A percentile compares a stretch with the other conserved stretches of the same genome.
These are phyloP conservation scores for Pseudopyricularia javanii DNA, from an alignment of 2,329 filamentous ascomycete species.

Conservation along the genomic window DNA sequence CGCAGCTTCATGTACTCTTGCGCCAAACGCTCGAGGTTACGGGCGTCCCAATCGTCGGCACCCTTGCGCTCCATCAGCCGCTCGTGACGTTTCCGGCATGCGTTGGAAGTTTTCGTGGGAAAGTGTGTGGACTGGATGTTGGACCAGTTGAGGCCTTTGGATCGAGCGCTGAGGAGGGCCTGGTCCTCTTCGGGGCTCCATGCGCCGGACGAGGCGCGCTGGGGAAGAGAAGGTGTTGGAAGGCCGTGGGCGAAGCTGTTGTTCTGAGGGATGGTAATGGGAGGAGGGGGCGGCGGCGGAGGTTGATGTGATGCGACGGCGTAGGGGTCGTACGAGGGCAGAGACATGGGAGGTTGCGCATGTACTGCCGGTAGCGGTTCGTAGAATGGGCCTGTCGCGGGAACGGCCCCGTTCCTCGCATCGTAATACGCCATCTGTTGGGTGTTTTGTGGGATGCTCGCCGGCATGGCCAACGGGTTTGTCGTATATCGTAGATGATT, in stretches of 20 bases:
- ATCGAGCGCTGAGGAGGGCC: conserved; percentile 57
- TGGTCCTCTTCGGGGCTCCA: conserved; percentile 70
- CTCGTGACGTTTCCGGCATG: conserved; percentile 82
- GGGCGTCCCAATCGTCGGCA: conserved; percentile 66
- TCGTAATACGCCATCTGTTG: conserved; percentile 20
- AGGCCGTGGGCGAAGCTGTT: conserved; percentile 25
- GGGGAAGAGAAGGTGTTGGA: conserved; percentile 18
- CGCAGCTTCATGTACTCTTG: conserved; percentile 69
- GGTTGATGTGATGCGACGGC: conserved; percentile 12
- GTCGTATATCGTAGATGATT: not conserved
- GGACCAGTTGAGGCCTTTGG: conserved; percentile 70
- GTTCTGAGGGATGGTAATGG: conserved; percentile 65
- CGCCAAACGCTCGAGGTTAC: conserved; percentile 62
- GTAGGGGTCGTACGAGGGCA: conserved; percentile 18
- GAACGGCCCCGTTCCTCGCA: conserved; percentile 8
- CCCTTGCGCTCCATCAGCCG: conserved; percentile 65
- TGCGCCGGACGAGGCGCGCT: conserved; percentile 48
- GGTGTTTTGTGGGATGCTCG: conserved; percentile 1
- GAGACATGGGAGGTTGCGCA: conserved; percentile 12
- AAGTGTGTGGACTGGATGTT: conserved; percentile 70
- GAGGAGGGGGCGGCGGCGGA: conserved; percentile 10
- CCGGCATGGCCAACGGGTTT: not conserved
- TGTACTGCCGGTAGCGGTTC: conserved; percentile 14
- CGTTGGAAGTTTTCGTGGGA: conserved; percentile 65
- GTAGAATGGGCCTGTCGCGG: conserved; percentile 16